These are phyloP conservation scores for Golubevia pallescens DNA, from an alignment of 1,284 basidiomycete genomes.

Conservation along the genomic window DNA sequence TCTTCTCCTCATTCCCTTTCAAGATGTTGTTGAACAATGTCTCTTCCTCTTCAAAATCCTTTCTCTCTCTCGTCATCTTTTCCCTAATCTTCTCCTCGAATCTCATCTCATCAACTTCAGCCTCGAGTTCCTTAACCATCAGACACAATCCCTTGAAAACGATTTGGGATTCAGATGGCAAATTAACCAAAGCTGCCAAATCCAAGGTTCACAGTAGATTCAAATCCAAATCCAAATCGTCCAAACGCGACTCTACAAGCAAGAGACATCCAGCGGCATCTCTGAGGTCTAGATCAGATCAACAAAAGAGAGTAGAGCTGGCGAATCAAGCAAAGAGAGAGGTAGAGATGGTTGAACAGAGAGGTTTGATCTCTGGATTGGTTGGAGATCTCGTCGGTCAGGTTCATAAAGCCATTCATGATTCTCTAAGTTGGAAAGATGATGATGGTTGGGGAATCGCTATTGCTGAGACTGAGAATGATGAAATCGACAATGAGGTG, in stretches of 20 bases:
- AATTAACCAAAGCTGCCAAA: conserved; percentile 1
- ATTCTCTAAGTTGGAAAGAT: background rate
- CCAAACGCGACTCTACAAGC: conserved; percentile 17
- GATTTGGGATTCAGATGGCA: conserved; percentile 8
- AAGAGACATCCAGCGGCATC: conserved; percentile 30
- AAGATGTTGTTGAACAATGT: too few relatives aligned
- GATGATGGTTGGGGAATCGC: conserved; percentile 5
- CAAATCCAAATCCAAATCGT: background rate
- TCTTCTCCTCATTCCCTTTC: too few relatives aligned
- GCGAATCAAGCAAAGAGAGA: background rate
- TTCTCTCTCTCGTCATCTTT: conserved; percentile 1
- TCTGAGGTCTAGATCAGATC: conserved; percentile 18
- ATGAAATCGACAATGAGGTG: conserved; percentile 36
- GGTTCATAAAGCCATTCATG: background rate
- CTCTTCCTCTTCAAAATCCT: background rate
- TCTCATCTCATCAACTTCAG: background rate
- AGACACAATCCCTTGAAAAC: background rate
- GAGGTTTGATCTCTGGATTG: background rate
- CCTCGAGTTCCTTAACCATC: conserved; percentile 7
- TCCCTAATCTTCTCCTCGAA: conserved; percentile 6
- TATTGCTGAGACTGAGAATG: conserved; percentile 16
- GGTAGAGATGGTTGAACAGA: background rate
- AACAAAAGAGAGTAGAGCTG: background rate
- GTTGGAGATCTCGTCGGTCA: background rate
- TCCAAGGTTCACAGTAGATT: background rate